Evolutionary conservation across 352 stramenopile genomes (phyloP).

Genomic region (Phytophthora fragariaefolia): DNA sequence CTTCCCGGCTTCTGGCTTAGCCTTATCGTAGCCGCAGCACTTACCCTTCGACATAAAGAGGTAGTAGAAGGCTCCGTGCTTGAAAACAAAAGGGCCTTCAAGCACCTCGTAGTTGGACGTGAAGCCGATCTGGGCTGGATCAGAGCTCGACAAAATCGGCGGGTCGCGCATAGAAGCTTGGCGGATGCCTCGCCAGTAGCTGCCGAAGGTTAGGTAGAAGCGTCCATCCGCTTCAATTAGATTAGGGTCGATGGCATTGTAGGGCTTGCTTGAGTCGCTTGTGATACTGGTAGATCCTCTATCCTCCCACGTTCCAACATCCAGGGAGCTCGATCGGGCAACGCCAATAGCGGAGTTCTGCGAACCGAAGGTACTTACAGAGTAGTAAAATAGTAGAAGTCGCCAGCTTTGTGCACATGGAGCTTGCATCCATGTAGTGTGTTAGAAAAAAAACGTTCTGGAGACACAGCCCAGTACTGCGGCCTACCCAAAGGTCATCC

Average conservation of each 20-base stretch:
- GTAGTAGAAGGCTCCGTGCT: slow-evolving; percentile 47
- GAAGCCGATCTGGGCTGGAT: slow-evolving; percentile 34
- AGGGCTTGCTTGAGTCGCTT: slow-evolving; percentile 38
- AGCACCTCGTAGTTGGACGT: slow-evolving; percentile 43
- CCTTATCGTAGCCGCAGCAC: slow-evolving; percentile 47
- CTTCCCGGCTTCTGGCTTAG: slow-evolving; percentile 35
- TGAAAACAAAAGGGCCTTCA: slow-evolving; percentile 48
- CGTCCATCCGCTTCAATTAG: slow-evolving; percentile 33
- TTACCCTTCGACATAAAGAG: slow-evolving; percentile 55
- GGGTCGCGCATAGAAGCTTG: slow-evolving; percentile 31
- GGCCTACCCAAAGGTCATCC: slow-evolving; percentile 51
- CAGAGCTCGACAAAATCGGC: slow-evolving; percentile 15
- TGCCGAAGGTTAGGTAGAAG: slow-evolving; percentile 52
- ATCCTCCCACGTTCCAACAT: slow-evolving; percentile 50
- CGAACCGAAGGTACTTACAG: slow-evolving; percentile 52
- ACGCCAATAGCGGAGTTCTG: slow-evolving; percentile 55
- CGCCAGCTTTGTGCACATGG: slow-evolving; percentile 52
- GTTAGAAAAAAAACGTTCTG: background rate
- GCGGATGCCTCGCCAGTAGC: slow-evolving; percentile 46
- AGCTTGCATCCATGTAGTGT: slow-evolving; percentile 15
- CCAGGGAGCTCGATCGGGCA: slow-evolving; percentile 45
- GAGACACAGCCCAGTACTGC: background rate
- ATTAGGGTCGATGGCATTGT: slow-evolving; percentile 63
- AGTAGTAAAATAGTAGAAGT: slow-evolving; percentile 70
- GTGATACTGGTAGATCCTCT: slow-evolving; percentile 38